A percentile compares a stretch with the other conserved stretches of the same genome.
These are phyloP conservation scores for Sporothrix brunneoviolacea DNA, from an alignment of 2,329 filamentous ascomycete species.

Conservation along the genomic window DNA sequence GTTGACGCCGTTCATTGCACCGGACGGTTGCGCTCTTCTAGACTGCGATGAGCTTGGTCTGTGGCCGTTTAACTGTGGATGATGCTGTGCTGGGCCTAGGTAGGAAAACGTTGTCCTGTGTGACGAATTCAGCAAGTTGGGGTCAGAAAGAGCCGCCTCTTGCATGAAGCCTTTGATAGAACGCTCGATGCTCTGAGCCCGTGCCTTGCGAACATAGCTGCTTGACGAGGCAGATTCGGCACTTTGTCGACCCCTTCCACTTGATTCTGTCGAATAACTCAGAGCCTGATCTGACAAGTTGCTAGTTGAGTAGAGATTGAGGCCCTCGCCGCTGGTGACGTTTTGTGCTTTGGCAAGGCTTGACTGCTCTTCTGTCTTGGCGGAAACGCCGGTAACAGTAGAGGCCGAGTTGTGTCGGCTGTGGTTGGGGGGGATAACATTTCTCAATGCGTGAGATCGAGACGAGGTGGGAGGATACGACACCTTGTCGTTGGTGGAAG, in stretches of 20 bases:
- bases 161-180: constrained; percentile 23
- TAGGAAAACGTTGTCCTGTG: constrained; percentile 4
- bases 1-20: neutral
- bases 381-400: neutral
- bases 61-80: neutral
- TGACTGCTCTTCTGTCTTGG: constrained; percentile 16
- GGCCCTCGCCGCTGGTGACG: constrained; percentile 12
- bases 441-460: constrained; percentile 25
- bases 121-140: neutral
- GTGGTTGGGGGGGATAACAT: constrained; percentile 12
- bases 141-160: constrained; percentile 14
- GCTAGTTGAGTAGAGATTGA: constrained; percentile 3
- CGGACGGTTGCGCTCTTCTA: neutral
- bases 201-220: constrained; percentile 22
- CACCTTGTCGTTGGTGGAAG: constrained; percentile 6
- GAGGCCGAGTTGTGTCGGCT: constrained; percentile 18
- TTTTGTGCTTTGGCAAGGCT: no score
- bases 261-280: neutral
- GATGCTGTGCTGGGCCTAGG: neutral
- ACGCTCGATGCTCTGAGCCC: constrained; percentile 25
- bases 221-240: neutral
- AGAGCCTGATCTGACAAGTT: constrained; percentile 19
- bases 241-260: constrained; percentile 16
- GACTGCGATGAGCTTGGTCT: constrained; percentile 12
- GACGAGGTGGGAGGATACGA: constrained; percentile 27